Percentiles rank a stretch among this genome's conserved stretches.
These are phyloP conservation scores for Thraustotheca clavata DNA, from an alignment of 352 stramenopile genomes.

Conservation along the genomic window DNA sequence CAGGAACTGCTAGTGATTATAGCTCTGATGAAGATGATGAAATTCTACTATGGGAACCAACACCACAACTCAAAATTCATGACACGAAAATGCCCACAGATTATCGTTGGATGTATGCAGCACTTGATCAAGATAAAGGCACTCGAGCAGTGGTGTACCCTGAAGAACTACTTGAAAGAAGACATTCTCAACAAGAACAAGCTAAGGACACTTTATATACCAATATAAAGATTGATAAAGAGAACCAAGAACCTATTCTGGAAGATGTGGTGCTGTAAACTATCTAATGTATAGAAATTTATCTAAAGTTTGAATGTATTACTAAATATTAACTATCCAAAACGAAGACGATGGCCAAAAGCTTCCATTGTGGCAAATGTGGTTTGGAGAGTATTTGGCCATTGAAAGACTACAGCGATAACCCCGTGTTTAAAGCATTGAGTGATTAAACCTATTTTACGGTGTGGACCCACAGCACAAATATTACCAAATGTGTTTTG, in stretches of 20 bases:
- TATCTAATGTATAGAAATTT: no score
- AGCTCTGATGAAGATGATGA: not conserved
- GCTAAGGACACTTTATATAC: constrained; percentile 5
- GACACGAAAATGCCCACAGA: not conserved
- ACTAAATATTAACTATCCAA: no score
- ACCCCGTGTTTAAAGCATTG: not conserved
- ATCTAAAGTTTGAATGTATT: no score
- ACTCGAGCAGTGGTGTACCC: not conserved
- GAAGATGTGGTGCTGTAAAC: no score
- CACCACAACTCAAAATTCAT: not conserved
- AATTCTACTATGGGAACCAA: not conserved
- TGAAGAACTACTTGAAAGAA: not conserved
- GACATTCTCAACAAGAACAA: not conserved
- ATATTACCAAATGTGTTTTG: constrained; percentile 11
- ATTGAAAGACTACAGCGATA: not conserved
- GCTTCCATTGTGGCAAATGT: not conserved
- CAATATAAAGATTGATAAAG: no score
- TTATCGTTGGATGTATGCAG: not conserved
- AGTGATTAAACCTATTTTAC: constrained; percentile 2
- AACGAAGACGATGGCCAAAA: not conserved
- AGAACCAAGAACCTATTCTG: no score
- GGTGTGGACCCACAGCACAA: constrained; percentile 1
- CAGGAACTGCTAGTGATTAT: not conserved
- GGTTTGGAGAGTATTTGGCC: not conserved
- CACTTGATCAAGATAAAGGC: not conserved